Percentiles rank a stretch among this genome's conserved stretches.
Evolutionary conservation across 2,329 filamentous ascomycete genomes (phyloP).

Genomic region (Monosporascus sp.): DNA sequence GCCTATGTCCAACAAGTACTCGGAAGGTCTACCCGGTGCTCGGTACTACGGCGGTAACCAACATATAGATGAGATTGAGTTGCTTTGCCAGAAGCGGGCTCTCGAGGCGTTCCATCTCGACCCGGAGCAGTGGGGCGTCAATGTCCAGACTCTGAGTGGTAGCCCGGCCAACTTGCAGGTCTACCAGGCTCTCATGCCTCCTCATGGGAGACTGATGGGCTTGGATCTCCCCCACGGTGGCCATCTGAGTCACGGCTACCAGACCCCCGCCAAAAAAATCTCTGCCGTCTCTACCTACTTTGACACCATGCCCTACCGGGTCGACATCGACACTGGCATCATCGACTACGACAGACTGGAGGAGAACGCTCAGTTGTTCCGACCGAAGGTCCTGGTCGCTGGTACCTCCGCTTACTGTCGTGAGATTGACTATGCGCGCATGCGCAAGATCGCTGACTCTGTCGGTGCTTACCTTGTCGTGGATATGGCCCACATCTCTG

Average conservation of each 20-base stretch:
- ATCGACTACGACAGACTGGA: constrained; percentile 95
- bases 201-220: constrained; percentile 95
- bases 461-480: constrained; percentile 93
- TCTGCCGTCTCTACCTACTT: constrained; percentile 98
- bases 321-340: constrained; percentile 83
- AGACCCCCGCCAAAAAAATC: constrained; percentile 94
- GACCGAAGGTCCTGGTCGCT: constrained; percentile 92
- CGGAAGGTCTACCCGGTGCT: constrained; percentile 94
- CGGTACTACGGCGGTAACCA: constrained; percentile 99
- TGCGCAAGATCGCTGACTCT: constrained; percentile 92
- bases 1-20: constrained; percentile 99
- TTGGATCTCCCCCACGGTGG: constrained; percentile 91
- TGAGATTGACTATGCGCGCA: constrained; percentile 91
- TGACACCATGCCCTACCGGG: constrained; percentile 95
- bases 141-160: constrained; percentile 90
- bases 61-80: constrained; percentile 95
- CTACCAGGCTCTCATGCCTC: constrained; percentile 95
- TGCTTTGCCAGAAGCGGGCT: constrained; percentile 89
- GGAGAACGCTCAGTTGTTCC: constrained; percentile 85
- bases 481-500: constrained; percentile 98
- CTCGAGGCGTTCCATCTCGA: constrained; percentile 87
- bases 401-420: constrained; percentile 98
- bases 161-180: constrained; percentile 96
- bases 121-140: constrained; percentile 91
- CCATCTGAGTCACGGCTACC: constrained; percentile 95